A percentile compares a stretch with the other conserved stretches of the same genome.
phyloP scores from a whole-genome alignment of 495 filamentous ascomycete genomes.

The Beverwykella pulmonaria region DNA sequence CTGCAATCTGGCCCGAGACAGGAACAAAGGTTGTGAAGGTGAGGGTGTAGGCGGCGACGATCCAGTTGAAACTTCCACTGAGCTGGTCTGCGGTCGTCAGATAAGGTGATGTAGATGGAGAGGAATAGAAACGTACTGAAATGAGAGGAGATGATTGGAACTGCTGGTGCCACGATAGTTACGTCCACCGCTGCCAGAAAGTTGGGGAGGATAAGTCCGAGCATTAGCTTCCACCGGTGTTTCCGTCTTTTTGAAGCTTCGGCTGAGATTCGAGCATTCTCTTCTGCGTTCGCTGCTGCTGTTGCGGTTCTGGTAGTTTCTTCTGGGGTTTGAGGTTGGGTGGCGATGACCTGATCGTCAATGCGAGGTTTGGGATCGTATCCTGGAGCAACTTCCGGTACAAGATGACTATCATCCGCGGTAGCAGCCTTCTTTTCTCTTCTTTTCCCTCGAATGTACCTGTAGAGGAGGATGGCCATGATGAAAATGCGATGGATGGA shows the following conservation, averaged over 20 bases:
- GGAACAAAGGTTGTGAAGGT: conserved; percentile 65
- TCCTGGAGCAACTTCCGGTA: conserved; percentile 6
- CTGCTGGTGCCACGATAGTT: conserved; percentile 62
- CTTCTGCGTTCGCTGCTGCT: background rate
- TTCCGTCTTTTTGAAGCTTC: conserved; percentile 14
- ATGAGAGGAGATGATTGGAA: conserved; percentile 61
- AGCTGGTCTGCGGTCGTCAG: conserved; percentile 50
- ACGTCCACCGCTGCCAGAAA: conserved; percentile 53
- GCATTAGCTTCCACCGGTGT: conserved; percentile 59
- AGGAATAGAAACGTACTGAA: conserved; percentile 51
- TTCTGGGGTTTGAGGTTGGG: background rate
- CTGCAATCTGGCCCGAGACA: conserved; percentile 61
- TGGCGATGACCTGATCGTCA: background rate
- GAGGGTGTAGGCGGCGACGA: conserved; percentile 63
- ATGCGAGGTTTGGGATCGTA: background rate
- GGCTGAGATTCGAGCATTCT: conserved; percentile 2
- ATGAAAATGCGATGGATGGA: background rate
- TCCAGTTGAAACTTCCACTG: conserved; percentile 61
- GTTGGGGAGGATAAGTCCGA: conserved; percentile 55
- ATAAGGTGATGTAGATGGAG: conserved; percentile 3
- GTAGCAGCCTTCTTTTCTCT: conserved; percentile 11
- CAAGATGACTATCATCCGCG: conserved; percentile 15
- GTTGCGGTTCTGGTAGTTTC: background rate
- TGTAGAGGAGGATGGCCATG: conserved; percentile 32
- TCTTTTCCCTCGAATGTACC: conserved; percentile 21